Evolutionary conservation across 441 rosid species (phyloP), one percentile per base, ranked within the genome.

Genomic region (Arabidopsis lyrata): DNA sequence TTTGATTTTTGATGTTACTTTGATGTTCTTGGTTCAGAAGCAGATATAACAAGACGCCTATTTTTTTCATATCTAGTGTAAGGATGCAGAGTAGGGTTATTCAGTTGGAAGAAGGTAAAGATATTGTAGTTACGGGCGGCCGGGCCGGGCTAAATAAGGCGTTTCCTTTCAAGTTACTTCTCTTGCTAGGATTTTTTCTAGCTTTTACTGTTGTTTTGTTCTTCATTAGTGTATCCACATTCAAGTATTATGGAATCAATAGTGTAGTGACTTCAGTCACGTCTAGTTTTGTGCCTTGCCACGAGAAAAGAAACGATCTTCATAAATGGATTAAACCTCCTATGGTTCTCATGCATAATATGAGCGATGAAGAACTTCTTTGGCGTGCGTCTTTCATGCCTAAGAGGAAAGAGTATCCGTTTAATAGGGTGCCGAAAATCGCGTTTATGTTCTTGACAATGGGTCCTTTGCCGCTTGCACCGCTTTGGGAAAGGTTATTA

Each of bases 371-470:
- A 14, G 93, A 88, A 78, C 91, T 93, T 29, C 77, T 88, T 5
- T 93, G 98, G 97, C 83, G 88, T 70, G 96, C 97, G 5, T 82
- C 97, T 14, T 84, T 87, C 16, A 84, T 78, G 73, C 97, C 99
- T 15, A 76, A 36, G 14, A 80, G 83, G 29, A 81, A 77, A 65
- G 81, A 75, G 15, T 87, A 90, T 57, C 99, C 97, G 8, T 94
- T 88, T 71, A 63, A 32, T 60, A 84, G 99, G 77, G 81, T 84
- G 41, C 89, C 93, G 0, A 94, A 90, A 86, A 77, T 94, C 64
- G 97, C 97, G 13, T 90, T 92, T 70, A 87, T 94, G 99, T 94
- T 94, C 84, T 85, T 94, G 86, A 84, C 97, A 0, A 89, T 83
- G 83, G 97, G 97, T 41, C 89, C 99, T 9, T 68, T 94, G 81